Evolutionary conservation across 805 yeast species (phyloP).

Genomic region (Sugiyamaella floridensis): DNA sequence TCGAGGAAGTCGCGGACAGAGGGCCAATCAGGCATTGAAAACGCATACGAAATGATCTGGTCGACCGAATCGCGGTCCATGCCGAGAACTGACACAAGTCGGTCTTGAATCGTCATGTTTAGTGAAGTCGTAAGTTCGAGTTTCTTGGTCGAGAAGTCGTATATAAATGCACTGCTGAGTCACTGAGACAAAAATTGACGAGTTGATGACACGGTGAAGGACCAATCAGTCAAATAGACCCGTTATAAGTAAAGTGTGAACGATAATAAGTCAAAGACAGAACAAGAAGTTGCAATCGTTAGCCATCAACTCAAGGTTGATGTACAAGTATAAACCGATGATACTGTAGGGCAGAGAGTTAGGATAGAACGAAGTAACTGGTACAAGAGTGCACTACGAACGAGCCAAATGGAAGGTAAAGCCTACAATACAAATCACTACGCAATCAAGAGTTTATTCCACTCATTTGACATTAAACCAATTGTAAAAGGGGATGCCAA

Average conservation of each 20-base stretch:
- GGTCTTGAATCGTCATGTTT: background rate
- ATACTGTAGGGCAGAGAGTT: no score
- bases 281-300: no score
- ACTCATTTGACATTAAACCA: no score
- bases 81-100: background rate
- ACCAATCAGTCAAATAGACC: background rate
- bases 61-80: conserved; percentile 7
- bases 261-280: no score
- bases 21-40: background rate
- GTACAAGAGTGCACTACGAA: no score
- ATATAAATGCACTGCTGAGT: background rate
- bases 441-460: no score
- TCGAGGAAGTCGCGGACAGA: background rate
- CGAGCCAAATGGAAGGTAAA: no score
- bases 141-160: background rate
- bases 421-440: no score
- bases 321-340: no score
- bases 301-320: no score
- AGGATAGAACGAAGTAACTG: no score
- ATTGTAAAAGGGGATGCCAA: no score
- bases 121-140: background rate
- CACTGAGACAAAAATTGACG: background rate
- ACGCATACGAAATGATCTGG: conserved; percentile 8
- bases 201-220: background rate
- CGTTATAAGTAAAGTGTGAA: background rate